Base-by-base conservation (phyloP, 2,329 filamentous ascomycete species). In the Diaporthe sp. region DNA sequence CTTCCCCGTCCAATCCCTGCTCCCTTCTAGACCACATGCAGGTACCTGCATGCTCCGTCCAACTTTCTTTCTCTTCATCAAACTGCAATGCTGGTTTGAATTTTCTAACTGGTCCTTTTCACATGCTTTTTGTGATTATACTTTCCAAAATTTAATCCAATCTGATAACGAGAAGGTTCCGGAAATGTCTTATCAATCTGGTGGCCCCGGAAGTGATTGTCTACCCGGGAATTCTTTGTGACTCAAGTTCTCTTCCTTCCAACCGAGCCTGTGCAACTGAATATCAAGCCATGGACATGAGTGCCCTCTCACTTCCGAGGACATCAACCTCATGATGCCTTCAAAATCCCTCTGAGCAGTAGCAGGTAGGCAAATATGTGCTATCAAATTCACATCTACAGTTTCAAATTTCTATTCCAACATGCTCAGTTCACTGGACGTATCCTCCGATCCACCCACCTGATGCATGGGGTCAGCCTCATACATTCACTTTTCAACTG, bases 81-180 rank as follows among this genome's bases (percentile, higher is more conserved):
- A 66, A 47, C 15, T 51, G 47, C 47, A 30, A 53, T 19, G 32
- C 30, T 68, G 47, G n/a, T 9, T 9, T 50, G 42, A 19, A 22
- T 25, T 39, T 66, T 13, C 12, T 22, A 66, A 30, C 12, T 25
- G 10, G 22, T 30, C 27, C 22, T 27, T 68, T 51, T 68, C 63
- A 68, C 63, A 53, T 68, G 63, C 63, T 68, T 39, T 39, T 32
- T 37, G 12, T 22, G 15, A 37, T 51, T 68, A 66, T 17, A 39
- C n/a, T 53, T 68, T n/a, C 0, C 22, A 4, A 37, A 30, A 22
- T 17, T 53, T 63, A 1, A 5, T 22, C 17, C 10, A 8, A 68
- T 53, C 47, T 39, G 63, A 68, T 68, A 68, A 68, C 63, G 9
- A 37, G 10, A 37, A 53, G 1, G 1, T 10, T 2, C 32, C 63